These are phyloP conservation scores for Pseudozyma sp. DNA, from an alignment of 1,284 basidiomycete genomes.

Conservation along the genomic window DNA sequence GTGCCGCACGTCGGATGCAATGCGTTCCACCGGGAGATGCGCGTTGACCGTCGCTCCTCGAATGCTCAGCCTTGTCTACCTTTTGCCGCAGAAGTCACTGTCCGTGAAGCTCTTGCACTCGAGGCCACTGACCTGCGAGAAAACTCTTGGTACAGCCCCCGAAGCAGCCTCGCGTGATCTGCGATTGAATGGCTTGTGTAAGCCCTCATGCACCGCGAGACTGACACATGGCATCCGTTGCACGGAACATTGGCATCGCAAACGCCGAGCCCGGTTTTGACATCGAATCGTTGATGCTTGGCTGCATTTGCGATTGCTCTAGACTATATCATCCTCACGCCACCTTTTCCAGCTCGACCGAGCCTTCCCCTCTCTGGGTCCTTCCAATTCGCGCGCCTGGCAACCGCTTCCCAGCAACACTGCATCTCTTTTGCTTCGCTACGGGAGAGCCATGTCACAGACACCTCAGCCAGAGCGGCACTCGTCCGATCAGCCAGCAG, in stretches of 20 bases:
- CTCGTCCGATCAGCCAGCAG: conserved; percentile 5
- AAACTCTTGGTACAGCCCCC: no score
- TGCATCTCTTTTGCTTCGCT: not conserved
- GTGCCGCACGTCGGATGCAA: conserved; percentile 14
- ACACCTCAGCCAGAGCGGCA: not conserved
- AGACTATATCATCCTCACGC: not conserved
- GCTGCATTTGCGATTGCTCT: conserved; percentile 2
- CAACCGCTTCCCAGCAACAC: no score
- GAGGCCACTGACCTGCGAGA: no score
- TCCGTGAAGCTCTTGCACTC: no score
- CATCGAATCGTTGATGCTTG: not conserved
- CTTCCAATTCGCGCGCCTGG: not conserved
- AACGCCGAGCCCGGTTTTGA: conserved; percentile 1
- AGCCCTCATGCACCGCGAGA: not conserved
- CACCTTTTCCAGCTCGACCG: not conserved
- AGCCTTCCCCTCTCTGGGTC: not conserved
- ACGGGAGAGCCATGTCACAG: conserved; percentile 11
- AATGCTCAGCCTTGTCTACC: not conserved
- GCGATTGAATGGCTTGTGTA: no score
- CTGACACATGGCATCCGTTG: no score
- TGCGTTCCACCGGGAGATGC: not conserved
- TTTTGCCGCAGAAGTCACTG: no score
- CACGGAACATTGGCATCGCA: not conserved
- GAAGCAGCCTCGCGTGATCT: no score
- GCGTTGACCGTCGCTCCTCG: not conserved